These are phyloP conservation scores for Pseudogymnoascus sp. DNA, from an alignment of 2,329 filamentous ascomycete species.

Conservation along the genomic window DNA sequence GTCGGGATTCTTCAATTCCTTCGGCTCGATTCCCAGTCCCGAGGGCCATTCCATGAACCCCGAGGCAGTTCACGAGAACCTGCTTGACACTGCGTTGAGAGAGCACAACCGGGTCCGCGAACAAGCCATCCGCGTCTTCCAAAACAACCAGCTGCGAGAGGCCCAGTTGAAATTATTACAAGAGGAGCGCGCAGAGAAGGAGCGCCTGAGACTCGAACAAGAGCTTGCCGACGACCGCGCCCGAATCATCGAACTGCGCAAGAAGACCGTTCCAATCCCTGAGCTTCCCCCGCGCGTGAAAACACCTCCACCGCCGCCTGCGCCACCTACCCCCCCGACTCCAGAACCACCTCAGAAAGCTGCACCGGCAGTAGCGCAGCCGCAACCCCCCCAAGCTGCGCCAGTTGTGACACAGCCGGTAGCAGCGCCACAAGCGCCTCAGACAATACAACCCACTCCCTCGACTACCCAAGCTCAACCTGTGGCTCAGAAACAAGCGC, in stretches of 20 bases:
- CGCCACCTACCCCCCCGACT: constrained; percentile 7
- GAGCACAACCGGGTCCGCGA: constrained; percentile 59
- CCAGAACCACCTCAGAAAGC: constrained; percentile 2
- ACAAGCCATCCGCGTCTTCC: constrained; percentile 40
- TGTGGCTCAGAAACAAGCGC: neutral
- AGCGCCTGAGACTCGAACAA: neutral
- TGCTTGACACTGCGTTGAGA: constrained; percentile 55
- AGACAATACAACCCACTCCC: neutral
- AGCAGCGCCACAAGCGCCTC: constrained; percentile 1
- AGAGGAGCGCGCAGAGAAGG: constrained; percentile 11
- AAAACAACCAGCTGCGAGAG: constrained; percentile 39
- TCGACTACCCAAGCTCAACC: neutral
- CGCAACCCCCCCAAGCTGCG: neutral
- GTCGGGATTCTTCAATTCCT: constrained; percentile 4
- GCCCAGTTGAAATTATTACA: constrained; percentile 8
- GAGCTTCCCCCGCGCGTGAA: constrained; percentile 3
- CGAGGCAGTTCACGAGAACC: constrained; percentile 33
- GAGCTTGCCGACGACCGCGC: constrained; percentile 11
- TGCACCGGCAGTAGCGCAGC: neutral
- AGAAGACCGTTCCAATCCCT: constrained; percentile 32
- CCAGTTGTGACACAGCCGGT: neutral
- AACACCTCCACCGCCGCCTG: neutral
- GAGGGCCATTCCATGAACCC: constrained; percentile 3
- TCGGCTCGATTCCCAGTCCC: constrained; percentile 1
- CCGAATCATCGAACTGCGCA: constrained; percentile 20